phyloP scores from a whole-genome alignment of 2,329 filamentous ascomycete genomes.

The Fusarium sp. region DNA sequence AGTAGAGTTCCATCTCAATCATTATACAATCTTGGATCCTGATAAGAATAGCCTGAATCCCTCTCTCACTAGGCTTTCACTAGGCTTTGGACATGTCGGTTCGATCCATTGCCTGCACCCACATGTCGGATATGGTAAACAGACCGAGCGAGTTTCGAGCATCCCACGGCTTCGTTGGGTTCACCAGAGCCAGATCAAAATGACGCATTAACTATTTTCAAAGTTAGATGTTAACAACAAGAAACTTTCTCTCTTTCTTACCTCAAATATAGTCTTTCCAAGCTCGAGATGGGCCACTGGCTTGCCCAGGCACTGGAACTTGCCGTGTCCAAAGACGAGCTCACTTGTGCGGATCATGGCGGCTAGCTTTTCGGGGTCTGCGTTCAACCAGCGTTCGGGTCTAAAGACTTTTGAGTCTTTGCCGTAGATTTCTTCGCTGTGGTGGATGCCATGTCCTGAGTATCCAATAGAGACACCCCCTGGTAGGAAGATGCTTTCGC shows the following conservation, averaged over 20 bases:
- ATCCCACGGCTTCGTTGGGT: slow-evolving; percentile 45
- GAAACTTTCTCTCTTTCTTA: slow-evolving; percentile 34
- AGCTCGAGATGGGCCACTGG: slow-evolving; percentile 53
- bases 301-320: slow-evolving; percentile 54
- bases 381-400: slow-evolving; percentile 55
- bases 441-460: slow-evolving; percentile 48
- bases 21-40: background rate
- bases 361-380: slow-evolving; percentile 41
- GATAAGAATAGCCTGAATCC: background rate
- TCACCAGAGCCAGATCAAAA: slow-evolving; percentile 45
- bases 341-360: slow-evolving; percentile 51
- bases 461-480: slow-evolving; percentile 48
- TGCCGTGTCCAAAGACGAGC: slow-evolving; percentile 53
- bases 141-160: slow-evolving; percentile 43
- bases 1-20: background rate
- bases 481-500: slow-evolving; percentile 54
- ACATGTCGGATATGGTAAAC: slow-evolving; percentile 49
- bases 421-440: slow-evolving; percentile 49
- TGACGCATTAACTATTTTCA: slow-evolving; percentile 43
- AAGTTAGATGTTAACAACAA: background rate
- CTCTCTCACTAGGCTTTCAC: background rate
- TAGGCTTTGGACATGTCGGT: background rate
- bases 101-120: slow-evolving; percentile 46
- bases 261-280: slow-evolving; percentile 55
- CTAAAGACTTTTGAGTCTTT: slow-evolving; percentile 48